phyloP scores from a whole-genome alignment of 208 protist species.

The Leishmania braziliensis region DNA sequence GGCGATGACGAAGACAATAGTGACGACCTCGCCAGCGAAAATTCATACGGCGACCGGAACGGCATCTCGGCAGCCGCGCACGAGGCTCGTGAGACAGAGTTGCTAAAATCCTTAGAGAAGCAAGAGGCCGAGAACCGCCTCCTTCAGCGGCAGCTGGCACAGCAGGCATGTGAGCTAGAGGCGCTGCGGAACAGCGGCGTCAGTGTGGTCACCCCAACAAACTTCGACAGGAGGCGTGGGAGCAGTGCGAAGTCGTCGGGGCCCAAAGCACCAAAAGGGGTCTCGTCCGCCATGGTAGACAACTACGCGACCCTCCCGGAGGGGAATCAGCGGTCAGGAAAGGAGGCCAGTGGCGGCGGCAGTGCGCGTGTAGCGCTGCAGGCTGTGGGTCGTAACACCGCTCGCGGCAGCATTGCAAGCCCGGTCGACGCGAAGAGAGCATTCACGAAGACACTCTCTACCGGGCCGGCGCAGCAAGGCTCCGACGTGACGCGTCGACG shows the following conservation, averaged over 20 bases:
- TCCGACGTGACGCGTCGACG: neutral
- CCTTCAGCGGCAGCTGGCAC: slow-evolving; percentile 47
- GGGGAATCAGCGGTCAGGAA: neutral
- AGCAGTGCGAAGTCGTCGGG: neutral
- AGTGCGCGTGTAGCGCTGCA: neutral
- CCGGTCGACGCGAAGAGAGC: neutral
- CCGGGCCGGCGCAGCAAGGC: neutral
- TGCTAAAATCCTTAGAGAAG: slow-evolving; percentile 53
- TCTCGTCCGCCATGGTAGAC: neutral
- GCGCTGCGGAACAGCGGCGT: slow-evolving; percentile 21
- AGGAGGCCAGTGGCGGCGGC: neutral
- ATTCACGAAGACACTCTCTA: neutral
- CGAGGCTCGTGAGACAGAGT: slow-evolving; percentile 40
- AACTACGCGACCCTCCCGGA: slow-evolving; percentile 11
- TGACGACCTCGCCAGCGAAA: slow-evolving; percentile 32
- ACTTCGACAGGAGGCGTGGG: neutral
- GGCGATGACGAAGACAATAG: slow-evolving; percentile 48
- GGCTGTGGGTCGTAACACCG: neutral
- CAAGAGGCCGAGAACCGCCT: slow-evolving; percentile 59
- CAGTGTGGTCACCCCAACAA: neutral
- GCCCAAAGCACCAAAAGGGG: neutral
- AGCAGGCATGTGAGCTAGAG: slow-evolving; percentile 58
- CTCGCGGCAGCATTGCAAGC: neutral
- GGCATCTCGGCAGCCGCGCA: slow-evolving; percentile 15
- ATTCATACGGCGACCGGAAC: slow-evolving; percentile 36